These are phyloP conservation scores for Violaceomyces palustris DNA, from an alignment of 1,284 basidiomycete species.

Conservation along the genomic window DNA sequence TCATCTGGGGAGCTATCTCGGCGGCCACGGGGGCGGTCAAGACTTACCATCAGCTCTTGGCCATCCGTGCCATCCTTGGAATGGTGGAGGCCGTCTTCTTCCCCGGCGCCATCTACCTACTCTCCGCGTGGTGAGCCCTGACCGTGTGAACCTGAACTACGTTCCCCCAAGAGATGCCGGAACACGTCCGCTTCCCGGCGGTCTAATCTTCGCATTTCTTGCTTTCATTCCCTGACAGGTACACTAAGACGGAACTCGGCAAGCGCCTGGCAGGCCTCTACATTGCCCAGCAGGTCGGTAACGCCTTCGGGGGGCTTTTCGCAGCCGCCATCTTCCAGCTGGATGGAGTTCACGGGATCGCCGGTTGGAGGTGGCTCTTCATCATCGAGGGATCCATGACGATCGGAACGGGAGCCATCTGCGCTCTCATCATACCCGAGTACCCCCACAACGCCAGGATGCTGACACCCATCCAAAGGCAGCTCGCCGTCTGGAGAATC, in stretches of 20 bases:
- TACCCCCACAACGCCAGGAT: constrained; percentile 35
- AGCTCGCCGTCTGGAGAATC: constrained; percentile 28
- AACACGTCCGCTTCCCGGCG: too few species aligned
- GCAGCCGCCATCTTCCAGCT: constrained; percentile 23
- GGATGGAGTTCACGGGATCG: constrained; percentile 19
- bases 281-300: constrained; percentile 35
- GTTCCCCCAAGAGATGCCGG: too few species aligned
- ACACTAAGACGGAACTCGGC: constrained; percentile 52
- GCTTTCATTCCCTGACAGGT: too few species aligned
- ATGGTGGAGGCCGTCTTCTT: constrained; percentile 38
- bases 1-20: constrained; percentile 39
- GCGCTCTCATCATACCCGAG: constrained; percentile 28
- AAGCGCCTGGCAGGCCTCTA: constrained; percentile 50
- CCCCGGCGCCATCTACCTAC: constrained; percentile 49
- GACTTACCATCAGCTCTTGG: constrained; percentile 40
- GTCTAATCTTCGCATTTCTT: too few species aligned
- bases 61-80: constrained; percentile 52
- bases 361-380: constrained; percentile 44
- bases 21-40: constrained; percentile 40
- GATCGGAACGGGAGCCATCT: constrained; percentile 12
- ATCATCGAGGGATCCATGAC: constrained; percentile 35
- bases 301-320: constrained; percentile 43
- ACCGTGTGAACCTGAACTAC: too few species aligned
- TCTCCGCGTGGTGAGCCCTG: constrained; percentile 53
- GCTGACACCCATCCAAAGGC: constrained; percentile 19